Evolutionary conservation across 208 protist species (phyloP).

Genomic region (Acanthamoeba sp.): DNA sequence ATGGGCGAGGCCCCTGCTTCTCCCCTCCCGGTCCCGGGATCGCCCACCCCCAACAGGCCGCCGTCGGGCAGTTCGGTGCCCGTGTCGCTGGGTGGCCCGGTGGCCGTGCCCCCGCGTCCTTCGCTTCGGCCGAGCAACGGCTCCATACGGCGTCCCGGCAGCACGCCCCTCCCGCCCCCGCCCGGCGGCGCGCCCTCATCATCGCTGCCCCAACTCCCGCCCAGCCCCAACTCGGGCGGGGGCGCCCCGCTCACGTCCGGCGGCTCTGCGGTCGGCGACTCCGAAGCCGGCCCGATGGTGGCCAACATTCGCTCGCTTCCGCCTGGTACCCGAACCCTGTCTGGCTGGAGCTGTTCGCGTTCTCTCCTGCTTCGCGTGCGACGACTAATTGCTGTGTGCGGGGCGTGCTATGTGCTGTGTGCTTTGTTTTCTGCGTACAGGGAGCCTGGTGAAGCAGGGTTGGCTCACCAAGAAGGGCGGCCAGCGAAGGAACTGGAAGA

Average conservation of each 20-base stretch:
- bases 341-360: no score
- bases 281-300: background rate
- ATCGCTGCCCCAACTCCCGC: background rate
- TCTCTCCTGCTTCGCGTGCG: no score
- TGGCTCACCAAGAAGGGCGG: slow-evolving; percentile 73
- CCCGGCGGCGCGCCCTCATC: background rate
- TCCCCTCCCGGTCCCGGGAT: background rate
- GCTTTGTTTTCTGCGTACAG: background rate
- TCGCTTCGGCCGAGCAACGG: background rate
- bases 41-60: no score
- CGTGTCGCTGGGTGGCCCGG: no score
- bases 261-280: no score
- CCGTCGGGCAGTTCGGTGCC: no score
- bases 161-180: background rate
- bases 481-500: slow-evolving; percentile 71
- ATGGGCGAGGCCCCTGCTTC: background rate
- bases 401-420: background rate
- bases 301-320: slow-evolving; percentile 32
- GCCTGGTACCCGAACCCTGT: background rate
- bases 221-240: background rate
- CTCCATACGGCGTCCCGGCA: background rate
- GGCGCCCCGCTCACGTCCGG: background rate
- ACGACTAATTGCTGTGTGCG: no score
- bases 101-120: background rate
- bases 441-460: slow-evolving; percentile 51